Evolutionary conservation across 148 eudicot species (phyloP).

Genomic region (Persicaria tinctoria): DNA sequence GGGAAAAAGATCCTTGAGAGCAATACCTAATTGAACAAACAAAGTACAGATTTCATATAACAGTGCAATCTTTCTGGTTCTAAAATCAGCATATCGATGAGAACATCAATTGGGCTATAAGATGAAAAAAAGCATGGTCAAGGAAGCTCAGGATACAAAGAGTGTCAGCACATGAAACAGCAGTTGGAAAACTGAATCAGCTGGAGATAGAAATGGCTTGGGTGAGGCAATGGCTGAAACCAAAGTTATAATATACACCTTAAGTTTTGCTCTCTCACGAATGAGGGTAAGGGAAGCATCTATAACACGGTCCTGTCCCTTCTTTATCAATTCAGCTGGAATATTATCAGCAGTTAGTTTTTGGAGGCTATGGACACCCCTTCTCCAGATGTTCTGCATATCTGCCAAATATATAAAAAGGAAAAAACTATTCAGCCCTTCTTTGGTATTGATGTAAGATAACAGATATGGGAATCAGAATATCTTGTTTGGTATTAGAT

Average conservation of each 20-base stretch:
- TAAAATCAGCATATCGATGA: neutral
- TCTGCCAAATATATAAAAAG: constrained; percentile 15
- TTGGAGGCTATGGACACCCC: constrained; percentile 62
- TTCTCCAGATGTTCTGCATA: constrained; percentile 55
- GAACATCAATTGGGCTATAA: neutral
- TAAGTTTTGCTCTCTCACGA: constrained; percentile 92
- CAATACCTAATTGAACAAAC: no score
- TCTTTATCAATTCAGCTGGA: constrained; percentile 60
- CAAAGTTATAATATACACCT: constrained; percentile 32
- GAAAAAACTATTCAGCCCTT: neutral
- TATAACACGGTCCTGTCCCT: constrained; percentile 82
- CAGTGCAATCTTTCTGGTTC: neutral
- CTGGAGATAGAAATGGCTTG: neutral
- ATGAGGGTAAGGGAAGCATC: constrained; percentile 97
- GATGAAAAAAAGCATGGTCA: neutral
- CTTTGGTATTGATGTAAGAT: neutral
- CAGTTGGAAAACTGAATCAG: neutral
- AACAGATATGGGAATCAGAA: no score
- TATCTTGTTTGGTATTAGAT: no score
- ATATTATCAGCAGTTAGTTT: constrained; percentile 58
- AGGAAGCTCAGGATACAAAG: neutral
- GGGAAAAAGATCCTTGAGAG: no score
- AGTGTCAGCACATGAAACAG: neutral
- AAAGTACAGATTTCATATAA: neutral
- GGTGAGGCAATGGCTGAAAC: neutral